Percentiles rank a stretch among this genome's conserved stretches.
phyloP scores from a whole-genome alignment of 1,284 basidiomycete species.

The Pulveroboletus sp. region DNA sequence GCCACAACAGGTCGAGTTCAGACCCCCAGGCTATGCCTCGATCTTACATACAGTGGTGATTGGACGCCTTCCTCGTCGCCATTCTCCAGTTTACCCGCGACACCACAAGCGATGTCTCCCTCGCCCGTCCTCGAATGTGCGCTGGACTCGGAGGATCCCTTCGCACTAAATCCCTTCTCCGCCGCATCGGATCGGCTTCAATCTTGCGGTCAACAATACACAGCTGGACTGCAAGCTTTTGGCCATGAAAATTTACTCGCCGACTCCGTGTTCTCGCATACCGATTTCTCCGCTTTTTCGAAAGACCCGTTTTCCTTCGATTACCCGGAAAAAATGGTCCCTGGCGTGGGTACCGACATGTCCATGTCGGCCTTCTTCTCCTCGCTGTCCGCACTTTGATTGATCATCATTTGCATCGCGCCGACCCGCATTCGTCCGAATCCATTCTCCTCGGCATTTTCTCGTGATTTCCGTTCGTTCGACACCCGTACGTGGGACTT shows the following conservation, averaged over 20 bases:
- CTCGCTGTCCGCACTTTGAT: slow-evolving; percentile 32
- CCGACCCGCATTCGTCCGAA: slow-evolving; percentile 11
- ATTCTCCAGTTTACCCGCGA: slow-evolving; percentile 32
- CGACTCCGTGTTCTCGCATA: slow-evolving; percentile 17
- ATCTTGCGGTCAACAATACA: slow-evolving; percentile 23
- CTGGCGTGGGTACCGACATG: slow-evolving; percentile 29
- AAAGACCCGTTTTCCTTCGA: slow-evolving; percentile 30
- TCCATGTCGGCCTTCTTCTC: slow-evolving; percentile 38
- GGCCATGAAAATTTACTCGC: slow-evolving; percentile 17
- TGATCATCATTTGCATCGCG: background rate
- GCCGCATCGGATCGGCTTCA: slow-evolving; percentile 38
- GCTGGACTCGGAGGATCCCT: slow-evolving; percentile 28
- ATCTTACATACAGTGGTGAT: slow-evolving; percentile 26
- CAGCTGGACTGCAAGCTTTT: slow-evolving; percentile 24
- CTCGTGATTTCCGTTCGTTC: slow-evolving; percentile 7
- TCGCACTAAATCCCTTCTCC: slow-evolving; percentile 51
- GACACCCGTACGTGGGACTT: slow-evolving; percentile 8
- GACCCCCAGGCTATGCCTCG: slow-evolving; percentile 33
- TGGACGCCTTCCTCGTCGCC: slow-evolving; percentile 38
- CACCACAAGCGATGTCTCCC: slow-evolving; percentile 32
- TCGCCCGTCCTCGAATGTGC: slow-evolving; percentile 26
- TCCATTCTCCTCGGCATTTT: slow-evolving; percentile 4
- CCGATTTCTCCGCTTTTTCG: slow-evolving; percentile 25
- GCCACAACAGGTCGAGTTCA: slow-evolving; percentile 25
- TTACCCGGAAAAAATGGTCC: slow-evolving; percentile 26